These are phyloP conservation scores for Oenanthe javanica DNA, from an alignment of 140 eudicot species.

Conservation along the genomic window DNA sequence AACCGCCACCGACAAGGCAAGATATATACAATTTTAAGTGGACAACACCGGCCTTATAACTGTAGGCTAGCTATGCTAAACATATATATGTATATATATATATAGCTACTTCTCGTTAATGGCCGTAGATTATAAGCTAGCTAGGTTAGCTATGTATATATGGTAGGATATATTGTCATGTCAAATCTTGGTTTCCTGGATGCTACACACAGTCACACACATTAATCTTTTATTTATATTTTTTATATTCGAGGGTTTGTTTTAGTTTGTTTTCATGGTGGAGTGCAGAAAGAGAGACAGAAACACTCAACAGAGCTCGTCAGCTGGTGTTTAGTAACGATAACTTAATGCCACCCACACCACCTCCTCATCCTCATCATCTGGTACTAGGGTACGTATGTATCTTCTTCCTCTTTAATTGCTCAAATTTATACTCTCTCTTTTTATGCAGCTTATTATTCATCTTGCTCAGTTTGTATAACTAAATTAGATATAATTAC, in stretches of 20 bases:
- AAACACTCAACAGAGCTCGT: conserved; percentile 9
- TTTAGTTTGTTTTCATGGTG: neutral
- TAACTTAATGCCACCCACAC: neutral
- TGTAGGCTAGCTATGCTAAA: too few relatives aligned
- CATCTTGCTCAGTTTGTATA: too few relatives aligned
- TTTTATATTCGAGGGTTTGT: neutral
- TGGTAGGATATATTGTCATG: neutral
- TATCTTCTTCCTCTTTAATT: conserved; percentile 10
- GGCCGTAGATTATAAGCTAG: neutral
- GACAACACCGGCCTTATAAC: too few relatives aligned
- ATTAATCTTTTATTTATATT: too few relatives aligned
- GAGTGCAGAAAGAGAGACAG: conserved; percentile 10
- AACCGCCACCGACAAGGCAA: conserved; percentile 99
- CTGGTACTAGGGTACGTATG: conserved; percentile 22
- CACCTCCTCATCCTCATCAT: conserved; percentile 16
- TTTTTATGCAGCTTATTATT: too few relatives aligned
- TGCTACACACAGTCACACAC: neutral
- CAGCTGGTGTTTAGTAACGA: conserved; percentile 1
- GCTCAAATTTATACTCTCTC: too few relatives aligned
- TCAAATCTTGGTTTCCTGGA: conserved; percentile 7
- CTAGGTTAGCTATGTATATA: neutral
- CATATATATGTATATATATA: too few relatives aligned
- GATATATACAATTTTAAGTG: neutral
- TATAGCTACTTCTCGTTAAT: neutral
- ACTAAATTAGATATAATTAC: too few relatives aligned